Conservation (phyloP, 225 moss, liverwort and hornwort genomes). For the Bryoerythrophyllum caledonicum region DNA sequence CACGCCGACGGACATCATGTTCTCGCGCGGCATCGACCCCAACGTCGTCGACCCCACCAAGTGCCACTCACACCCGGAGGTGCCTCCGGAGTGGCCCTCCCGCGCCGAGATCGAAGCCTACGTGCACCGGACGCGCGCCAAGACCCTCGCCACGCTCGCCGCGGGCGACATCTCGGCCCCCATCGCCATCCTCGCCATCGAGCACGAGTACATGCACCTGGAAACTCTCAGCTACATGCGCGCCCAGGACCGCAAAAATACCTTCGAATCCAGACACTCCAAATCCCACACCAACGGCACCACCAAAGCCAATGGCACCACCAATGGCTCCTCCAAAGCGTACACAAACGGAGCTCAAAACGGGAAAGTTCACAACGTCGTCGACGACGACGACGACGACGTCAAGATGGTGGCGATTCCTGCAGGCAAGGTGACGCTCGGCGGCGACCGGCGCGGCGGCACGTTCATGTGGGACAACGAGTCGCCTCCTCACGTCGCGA, state of each 20-base stretch:
- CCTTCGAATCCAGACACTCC: conserved; percentile 40
- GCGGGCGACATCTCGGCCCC: conserved; percentile 14
- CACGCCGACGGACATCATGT: conserved; percentile 58
- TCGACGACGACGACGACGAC: neutral
- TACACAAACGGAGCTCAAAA: neutral
- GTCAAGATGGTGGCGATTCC: conserved; percentile 51
- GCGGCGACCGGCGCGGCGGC: conserved; percentile 36
- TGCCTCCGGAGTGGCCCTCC: conserved; percentile 66
- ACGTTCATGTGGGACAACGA: conserved; percentile 92
- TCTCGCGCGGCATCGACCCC: conserved; percentile 90
- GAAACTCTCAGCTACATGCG: conserved; percentile 90
- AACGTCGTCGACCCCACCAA: conserved; percentile 60
- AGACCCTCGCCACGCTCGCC: conserved; percentile 35
- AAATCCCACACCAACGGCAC: neutral
- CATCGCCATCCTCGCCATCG: conserved; percentile 54
- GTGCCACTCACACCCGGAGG: conserved; percentile 78
- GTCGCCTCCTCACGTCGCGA: conserved; percentile 38
- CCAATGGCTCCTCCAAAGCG: neutral
- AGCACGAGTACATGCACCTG: conserved; percentile 89
- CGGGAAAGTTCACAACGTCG: conserved; percentile 5
- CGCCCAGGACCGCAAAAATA: conserved; percentile 65
- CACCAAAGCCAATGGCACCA: too few species aligned
- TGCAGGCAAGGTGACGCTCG: conserved; percentile 53
- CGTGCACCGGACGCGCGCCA: conserved; percentile 35
- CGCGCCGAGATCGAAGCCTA: conserved; percentile 50